Evolutionary conservation across 345 rosid genomes (phyloP).

Genomic region (Citropsis articulata): DNA sequence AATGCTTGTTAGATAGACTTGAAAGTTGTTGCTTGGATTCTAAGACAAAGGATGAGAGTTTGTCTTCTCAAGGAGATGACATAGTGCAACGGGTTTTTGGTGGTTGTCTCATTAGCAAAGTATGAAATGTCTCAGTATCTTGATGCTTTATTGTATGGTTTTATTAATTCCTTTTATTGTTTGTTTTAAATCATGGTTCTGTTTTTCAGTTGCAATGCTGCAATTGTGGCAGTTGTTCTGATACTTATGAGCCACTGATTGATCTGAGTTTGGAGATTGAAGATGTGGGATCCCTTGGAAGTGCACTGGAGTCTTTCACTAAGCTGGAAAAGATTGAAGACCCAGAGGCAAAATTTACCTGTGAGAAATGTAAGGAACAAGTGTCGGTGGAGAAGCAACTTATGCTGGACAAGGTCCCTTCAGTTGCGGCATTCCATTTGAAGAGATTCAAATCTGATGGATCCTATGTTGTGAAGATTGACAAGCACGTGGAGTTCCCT

Average conservation of each 20-base stretch:
- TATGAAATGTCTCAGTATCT: constrained; percentile 3
- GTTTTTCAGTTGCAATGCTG: constrained; percentile 65
- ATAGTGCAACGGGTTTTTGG: constrained; percentile 60
- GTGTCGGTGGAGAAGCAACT: constrained; percentile 78
- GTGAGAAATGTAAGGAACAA: constrained; percentile 65
- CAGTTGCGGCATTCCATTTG: constrained; percentile 69
- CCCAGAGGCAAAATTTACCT: constrained; percentile 45
- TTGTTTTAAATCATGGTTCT: neutral
- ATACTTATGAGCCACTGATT: constrained; percentile 54
- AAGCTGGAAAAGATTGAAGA: constrained; percentile 75
- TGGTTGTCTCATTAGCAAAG: constrained; percentile 71
- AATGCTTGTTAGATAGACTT: constrained; percentile 65
- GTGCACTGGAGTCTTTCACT: constrained; percentile 74
- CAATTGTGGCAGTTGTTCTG: constrained; percentile 56
- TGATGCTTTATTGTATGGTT: neutral
- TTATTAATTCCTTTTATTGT: neutral
- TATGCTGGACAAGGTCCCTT: constrained; percentile 61
- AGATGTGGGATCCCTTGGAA: constrained; percentile 46
- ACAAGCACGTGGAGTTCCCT: constrained; percentile 72
- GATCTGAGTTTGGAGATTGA: constrained; percentile 83
- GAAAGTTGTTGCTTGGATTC: constrained; percentile 56
- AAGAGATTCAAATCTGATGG: constrained; percentile 90
- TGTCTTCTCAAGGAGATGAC: constrained; percentile 33
- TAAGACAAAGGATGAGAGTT: constrained; percentile 13
- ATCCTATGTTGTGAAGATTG: constrained; percentile 58